Base-by-base conservation (phyloP, 1,284 basidiomycete genomes). In the Thelephora terrestris region DNA sequence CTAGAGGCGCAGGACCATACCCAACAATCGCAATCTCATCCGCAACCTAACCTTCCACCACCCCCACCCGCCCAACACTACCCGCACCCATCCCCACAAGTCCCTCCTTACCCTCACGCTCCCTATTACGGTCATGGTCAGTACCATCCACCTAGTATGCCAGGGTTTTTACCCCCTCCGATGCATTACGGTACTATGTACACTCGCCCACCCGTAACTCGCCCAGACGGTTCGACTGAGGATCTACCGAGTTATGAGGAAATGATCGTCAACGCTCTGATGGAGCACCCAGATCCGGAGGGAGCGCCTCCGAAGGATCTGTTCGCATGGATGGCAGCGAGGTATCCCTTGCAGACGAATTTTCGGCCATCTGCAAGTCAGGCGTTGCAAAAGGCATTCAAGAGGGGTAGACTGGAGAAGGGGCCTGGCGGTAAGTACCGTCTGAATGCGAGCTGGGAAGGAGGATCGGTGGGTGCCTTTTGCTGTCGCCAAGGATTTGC, bases 181-280 rank as follows among this genome's bases (percentile, higher is more conserved):
- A 32, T 32, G 29, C 29, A 32, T 14, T 32, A 32, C 29, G 29
- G 29, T 32, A 32, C 29, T 12, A 32, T 32, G 29, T 59, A 58
- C 44, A 47, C 44, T 4, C 50, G 54, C 7, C 53, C 55, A 16
- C 50, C 61, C 27, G 54, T 61, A 46, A 46, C 65, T 50, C 63
- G 61, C 0, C 57, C 61, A 57, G 32, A 64, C 58, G 38, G 65
- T 64, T 18, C 57, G 53, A 56, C 65, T 0, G 84, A 86, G 36
- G 85, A 86, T 57, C 67, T 90, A 36, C 87, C 87, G 9, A 85
- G 82, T 52, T 90, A 90, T 51, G 86, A 90, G 57, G 85, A 89
- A 54, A 90, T 90, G 87, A 84, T 90, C 32, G 85, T 83, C 7
- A 82, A 86, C 58, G 85, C 85, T 0, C 66, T 90, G 20, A 61